Base-by-base conservation (phyloP, 2,329 filamentous ascomycete species). In the Biscogniauxia mediterranea region DNA sequence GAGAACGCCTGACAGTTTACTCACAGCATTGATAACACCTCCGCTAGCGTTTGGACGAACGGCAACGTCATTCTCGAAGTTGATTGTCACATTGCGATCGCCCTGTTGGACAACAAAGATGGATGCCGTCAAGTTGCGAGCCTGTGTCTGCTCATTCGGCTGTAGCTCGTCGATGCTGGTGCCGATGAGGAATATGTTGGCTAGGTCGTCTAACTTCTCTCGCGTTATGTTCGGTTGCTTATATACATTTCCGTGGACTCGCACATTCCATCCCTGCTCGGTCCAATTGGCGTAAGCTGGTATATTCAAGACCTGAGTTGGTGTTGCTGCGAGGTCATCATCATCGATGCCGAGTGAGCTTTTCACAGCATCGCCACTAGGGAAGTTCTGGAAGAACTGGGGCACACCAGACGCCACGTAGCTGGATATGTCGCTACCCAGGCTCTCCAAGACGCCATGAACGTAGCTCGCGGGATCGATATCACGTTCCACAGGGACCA, bases 181-280 rank as follows among this genome's bases (percentile, higher is more conserved):
- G 55, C 82, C 88, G 61, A 92, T 82, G 9, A 93, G 80, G 75
- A 93, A 92, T 32, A 85, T 74, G 66, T 92, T 87, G 60, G 89
- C 88, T 3, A 93, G 79, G 46, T 87, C 80, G 66, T 93, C 83
- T 53, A 93, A 78, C 67, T 85, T 90, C 38, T 79, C 77, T 66
- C 85, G 79, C 1, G 82, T 83, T 38, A 90, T 87, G 61, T 90
- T 84, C 1, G 90, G 90, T 64, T 89, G 84, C 74, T 92, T 93
- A 80, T 88, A 93, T n/a, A 93, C 87, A 69, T 92, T 92, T 67
- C 90, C 91, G 66, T 90, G 90, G 64, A 93, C 85, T 26, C 89
- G 83, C 3, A 93, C 81, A 64, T 88, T 91, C 91, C 91, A 93
- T 38, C 89, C 89, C 61, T 86, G 76, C n/a, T 87, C 80, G 1